Evolutionary conservation across 371 early-diverging fungal species (phyloP).

Genomic region (Lichtheimia ramosa): DNA sequence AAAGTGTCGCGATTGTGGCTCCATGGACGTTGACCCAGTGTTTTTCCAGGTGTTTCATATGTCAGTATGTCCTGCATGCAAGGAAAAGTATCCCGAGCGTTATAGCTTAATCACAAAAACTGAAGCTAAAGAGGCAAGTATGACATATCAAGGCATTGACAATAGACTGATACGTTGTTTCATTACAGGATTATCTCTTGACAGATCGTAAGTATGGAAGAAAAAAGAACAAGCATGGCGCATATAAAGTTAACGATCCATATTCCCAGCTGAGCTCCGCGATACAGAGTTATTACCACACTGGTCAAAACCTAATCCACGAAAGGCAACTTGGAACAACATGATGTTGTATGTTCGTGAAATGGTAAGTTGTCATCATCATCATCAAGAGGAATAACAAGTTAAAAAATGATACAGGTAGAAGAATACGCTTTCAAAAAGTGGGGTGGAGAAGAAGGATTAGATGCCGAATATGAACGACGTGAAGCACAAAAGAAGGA

Average conservation of each 20-base stretch:
- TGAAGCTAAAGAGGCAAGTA: slow-evolving; percentile 72
- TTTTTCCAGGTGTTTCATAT: slow-evolving; percentile 71
- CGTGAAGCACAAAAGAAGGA: slow-evolving; percentile 79
- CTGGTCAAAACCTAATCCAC: slow-evolving; percentile 93
- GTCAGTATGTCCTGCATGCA: slow-evolving; percentile 75
- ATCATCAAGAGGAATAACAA: background rate
- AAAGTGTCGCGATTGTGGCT: slow-evolving; percentile 78
- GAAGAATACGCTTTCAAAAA: slow-evolving; percentile 92
- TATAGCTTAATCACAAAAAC: slow-evolving; percentile 95
- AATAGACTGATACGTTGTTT: too few relatives aligned
- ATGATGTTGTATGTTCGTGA: slow-evolving; percentile 92
- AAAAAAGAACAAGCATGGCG: background rate
- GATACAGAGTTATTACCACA: slow-evolving; percentile 77
- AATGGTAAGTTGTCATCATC: slow-evolving; percentile 51
- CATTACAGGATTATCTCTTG: slow-evolving; percentile 76
- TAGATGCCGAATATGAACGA: slow-evolving; percentile 89
- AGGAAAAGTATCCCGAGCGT: slow-evolving; percentile 74
- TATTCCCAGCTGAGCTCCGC: slow-evolving; percentile 70
- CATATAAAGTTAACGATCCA: background rate
- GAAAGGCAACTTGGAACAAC: slow-evolving; percentile 92
- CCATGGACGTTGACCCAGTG: slow-evolving; percentile 75
- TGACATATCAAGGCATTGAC: background rate
- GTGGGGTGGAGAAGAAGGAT: slow-evolving; percentile 85
- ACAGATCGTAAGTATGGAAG: slow-evolving; percentile 69
- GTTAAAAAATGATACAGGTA: slow-evolving; percentile 45